These are phyloP conservation scores for Albugo candida DNA, from an alignment of 352 stramenopile genomes.

Conservation along the genomic window DNA sequence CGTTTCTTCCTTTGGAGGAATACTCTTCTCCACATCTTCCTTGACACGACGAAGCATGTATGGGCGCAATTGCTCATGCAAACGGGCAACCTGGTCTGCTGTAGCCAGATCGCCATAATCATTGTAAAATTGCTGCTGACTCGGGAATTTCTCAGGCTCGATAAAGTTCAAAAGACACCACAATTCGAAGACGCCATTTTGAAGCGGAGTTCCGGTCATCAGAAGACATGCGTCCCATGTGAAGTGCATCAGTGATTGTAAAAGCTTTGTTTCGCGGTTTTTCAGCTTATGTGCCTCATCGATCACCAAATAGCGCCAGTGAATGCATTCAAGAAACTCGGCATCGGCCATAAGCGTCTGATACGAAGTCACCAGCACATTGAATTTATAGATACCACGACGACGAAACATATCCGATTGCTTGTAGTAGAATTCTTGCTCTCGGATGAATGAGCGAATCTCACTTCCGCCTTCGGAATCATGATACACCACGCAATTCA, in stretches of 20 bases:
- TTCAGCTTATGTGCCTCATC: constrained; percentile 99
- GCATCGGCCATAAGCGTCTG: constrained; percentile 91
- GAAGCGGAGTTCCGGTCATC: constrained; percentile 94
- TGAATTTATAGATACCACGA: constrained; percentile 82
- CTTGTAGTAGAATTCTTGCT: constrained; percentile 92
- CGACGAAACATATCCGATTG: constrained; percentile 55
- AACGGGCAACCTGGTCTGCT: constrained; percentile 85
- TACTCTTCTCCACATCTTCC: constrained; percentile 99
- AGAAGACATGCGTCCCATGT: constrained; percentile 84
- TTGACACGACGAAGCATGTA: constrained; percentile 99
- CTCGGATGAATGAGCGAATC: constrained; percentile 82
- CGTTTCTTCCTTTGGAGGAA: constrained; percentile 97
- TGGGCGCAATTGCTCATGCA: constrained; percentile 94
- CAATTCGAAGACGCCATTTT: constrained; percentile 99
- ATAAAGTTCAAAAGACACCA: constrained; percentile 99
- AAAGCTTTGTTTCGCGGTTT: constrained; percentile 88
- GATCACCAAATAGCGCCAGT: constrained; percentile 96
- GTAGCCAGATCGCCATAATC: constrained; percentile 94
- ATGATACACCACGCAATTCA: constrained; percentile 99
- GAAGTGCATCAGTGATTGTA: constrained; percentile 78
- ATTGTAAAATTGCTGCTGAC: constrained; percentile 90
- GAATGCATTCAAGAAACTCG: constrained; percentile 81
- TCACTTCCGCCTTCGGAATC: constrained; percentile 85
- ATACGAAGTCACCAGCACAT: constrained; percentile 96
- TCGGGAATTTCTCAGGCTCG: constrained; percentile 87